phyloP scores from a whole-genome alignment of 1,284 basidiomycete genomes.

The Melampsora larici-populina region DNA sequence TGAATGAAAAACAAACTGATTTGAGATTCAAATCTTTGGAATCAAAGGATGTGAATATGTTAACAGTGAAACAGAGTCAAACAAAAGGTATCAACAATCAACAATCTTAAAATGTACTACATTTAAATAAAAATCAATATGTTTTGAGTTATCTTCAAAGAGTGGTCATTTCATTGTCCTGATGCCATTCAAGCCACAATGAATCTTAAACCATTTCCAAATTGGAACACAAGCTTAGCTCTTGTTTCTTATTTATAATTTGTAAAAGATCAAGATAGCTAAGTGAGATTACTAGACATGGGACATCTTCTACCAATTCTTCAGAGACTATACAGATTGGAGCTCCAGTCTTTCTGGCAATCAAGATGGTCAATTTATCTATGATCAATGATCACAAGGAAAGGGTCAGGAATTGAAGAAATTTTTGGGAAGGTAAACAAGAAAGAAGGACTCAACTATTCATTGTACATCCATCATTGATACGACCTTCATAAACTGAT shows the following conservation, averaged over 20 bases:
- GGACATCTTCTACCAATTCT: slow-evolving; percentile 57
- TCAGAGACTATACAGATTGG: slow-evolving; percentile 97
- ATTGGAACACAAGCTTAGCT: not conserved
- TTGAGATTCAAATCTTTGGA: too few relatives aligned
- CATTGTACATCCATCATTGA: slow-evolving; percentile 82
- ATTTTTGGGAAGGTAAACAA: not conserved
- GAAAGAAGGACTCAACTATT: slow-evolving; percentile 58
- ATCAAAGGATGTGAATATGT: too few relatives aligned
- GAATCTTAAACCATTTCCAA: slow-evolving; percentile 35
- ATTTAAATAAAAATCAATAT: too few relatives aligned
- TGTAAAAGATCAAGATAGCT: not conserved
- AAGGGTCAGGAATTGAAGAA: too few relatives aligned
- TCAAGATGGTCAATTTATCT: slow-evolving; percentile 93
- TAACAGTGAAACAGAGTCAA: too few relatives aligned
- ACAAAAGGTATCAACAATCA: too few relatives aligned
- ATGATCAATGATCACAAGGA: not conserved
- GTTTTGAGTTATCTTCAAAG: too few relatives aligned
- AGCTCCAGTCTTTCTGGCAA: slow-evolving; percentile 94
- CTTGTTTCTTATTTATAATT: not conserved
- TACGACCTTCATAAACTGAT: slow-evolving; percentile 67
- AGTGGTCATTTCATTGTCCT: slow-evolving; percentile 22
- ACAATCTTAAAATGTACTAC: too few relatives aligned
- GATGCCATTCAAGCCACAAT: slow-evolving; percentile 37
- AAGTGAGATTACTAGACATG: slow-evolving; percentile 14
- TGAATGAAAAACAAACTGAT: too few relatives aligned